Evolutionary conservation across 371 early-diverging fungal species (phyloP).

Genomic region (Mortierella sp.): DNA sequence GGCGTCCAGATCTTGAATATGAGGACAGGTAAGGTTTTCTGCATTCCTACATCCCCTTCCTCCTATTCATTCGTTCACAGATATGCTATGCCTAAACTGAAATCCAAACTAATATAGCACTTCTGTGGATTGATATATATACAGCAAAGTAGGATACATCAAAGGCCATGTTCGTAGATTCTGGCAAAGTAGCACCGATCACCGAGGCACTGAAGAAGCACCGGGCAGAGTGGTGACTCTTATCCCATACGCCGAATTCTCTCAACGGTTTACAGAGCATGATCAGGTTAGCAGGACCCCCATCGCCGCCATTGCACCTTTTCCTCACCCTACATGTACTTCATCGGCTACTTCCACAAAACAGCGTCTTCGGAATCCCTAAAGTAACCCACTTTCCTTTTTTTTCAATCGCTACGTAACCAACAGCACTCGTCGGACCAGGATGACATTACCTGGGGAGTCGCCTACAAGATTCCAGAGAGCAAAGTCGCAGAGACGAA

Average conservation of each 20-base stretch:
- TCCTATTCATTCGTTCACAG: too few species aligned
- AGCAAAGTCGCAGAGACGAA: constrained; percentile 72
- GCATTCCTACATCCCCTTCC: not conserved
- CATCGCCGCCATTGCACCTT: not conserved
- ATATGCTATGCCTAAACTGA: too few species aligned
- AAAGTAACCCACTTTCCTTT: too few species aligned
- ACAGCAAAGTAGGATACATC: constrained; percentile 75
- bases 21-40: constrained; percentile 35
- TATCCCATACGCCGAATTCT: constrained; percentile 74
- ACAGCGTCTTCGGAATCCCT: too few species aligned
- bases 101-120: too few species aligned
- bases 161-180: constrained; percentile 86
- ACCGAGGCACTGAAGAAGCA: constrained; percentile 85
- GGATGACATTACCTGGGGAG: constrained; percentile 85
- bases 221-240: constrained; percentile 95
- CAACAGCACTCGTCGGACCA: constrained; percentile 61
- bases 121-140: not conserved
- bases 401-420: not conserved
- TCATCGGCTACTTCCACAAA: too few species aligned
- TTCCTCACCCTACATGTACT: not conserved
- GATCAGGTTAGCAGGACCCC: constrained; percentile 25
- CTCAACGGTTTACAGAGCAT: constrained; percentile 17
- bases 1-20: constrained; percentile 47
- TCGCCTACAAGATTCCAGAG: constrained; percentile 84
- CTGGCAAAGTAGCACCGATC: constrained; percentile 94